A percentile compares a stretch with the other conserved stretches of the same genome.
These are phyloP conservation scores for Ceriops decandra DNA, from an alignment of 345 rosid genomes.

Conservation along the genomic window DNA sequence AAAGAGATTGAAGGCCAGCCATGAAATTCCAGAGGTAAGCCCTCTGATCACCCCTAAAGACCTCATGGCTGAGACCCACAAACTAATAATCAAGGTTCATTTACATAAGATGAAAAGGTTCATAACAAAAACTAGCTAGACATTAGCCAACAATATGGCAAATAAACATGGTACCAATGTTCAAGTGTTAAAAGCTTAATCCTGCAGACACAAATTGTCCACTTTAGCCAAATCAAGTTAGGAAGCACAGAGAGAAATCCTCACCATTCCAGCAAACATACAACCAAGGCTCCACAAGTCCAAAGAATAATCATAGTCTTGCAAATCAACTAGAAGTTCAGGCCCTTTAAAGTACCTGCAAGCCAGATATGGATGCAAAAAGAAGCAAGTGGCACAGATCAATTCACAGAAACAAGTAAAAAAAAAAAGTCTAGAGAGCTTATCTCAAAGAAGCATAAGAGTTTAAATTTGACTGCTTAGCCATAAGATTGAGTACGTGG, in stretches of 20 bases:
- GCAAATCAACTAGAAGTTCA: conserved; percentile 95
- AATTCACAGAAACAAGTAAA: neutral
- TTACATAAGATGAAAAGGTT: too few species aligned
- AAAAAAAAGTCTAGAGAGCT: neutral
- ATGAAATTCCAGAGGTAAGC: too few species aligned
- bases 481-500: neutral
- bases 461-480: neutral
- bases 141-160: too few species aligned
- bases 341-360: conserved; percentile 97
- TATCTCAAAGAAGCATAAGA: neutral
- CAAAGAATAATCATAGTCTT: conserved; percentile 95
- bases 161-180: too few species aligned
- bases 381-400: neutral
- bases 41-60: too few species aligned
- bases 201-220: neutral
- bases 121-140: too few species aligned
- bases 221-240: neutral
- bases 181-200: neutral
- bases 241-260: conserved; percentile 7
- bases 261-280: conserved; percentile 98
- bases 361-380: neutral
- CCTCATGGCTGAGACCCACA: too few species aligned
- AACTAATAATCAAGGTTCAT: too few species aligned
- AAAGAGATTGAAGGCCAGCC: too few species aligned
- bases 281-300: conserved; percentile 99